Base-by-base conservation (phyloP, 306 rosid species). In the Glycine latifolia region DNA sequence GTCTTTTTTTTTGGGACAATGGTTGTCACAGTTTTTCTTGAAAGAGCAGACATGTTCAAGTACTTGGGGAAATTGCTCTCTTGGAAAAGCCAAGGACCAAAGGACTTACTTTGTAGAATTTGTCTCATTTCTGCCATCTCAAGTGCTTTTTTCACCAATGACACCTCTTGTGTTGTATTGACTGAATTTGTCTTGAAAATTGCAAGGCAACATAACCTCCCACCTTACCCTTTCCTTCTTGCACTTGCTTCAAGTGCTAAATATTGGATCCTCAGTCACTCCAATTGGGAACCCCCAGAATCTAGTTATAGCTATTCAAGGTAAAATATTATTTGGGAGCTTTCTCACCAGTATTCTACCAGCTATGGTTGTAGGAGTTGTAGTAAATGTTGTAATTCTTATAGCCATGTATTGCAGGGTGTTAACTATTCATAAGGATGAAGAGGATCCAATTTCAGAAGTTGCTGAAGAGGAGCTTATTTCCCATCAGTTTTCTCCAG, bases 221-320 rank as follows among this genome's bases (percentile, higher is more conserved):
- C 99, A 43, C 98, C 99, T 4, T 94, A 89, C 53, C 99, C 99
- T 17, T 91, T 91, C 54, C 86, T 93, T 17, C 98, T 95, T 71
- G 99, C 99, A 11, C 94, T 95, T 79, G 98, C 99, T 55, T 85
- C 98, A 13, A 91, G 97, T 87, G 91, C 98, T 55, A 95, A 95
- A 95, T 50, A 95, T 93, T 74, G 99, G 97, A 12, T 95, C 98
- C 47, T 78, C 98, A 15, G 94, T n/a, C n/a, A n/a, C 99, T 8
- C 98, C 98, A 0, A 95, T 95, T 48, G 99, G 98, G 8, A 93
- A 95, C 55, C 99, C 99, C 26, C 98, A 95, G 49, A 95, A 93
- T 84, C 85, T 93, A 50, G 89, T 95, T 63, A 93, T 91, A 79
- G 99, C 97, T 31, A 88, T 93, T 48, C 90, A 85, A 76, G 92